These are phyloP conservation scores for Solanum pimpinellifolium DNA, from an alignment of 257 asterid genomes.

Conservation along the genomic window DNA sequence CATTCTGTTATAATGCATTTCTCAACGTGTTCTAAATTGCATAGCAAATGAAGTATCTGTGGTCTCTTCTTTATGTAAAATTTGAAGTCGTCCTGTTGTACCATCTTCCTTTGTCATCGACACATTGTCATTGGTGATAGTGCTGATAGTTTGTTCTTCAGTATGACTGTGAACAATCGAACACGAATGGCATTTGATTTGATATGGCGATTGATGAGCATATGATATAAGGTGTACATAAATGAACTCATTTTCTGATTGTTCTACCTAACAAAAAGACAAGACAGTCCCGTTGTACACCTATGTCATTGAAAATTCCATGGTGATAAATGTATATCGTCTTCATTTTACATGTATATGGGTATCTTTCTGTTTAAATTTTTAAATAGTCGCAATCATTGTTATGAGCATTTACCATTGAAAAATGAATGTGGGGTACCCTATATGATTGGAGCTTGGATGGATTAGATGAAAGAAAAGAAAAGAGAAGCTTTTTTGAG, in stretches of 20 bases:
- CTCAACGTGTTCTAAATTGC: background rate
- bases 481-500: background rate
- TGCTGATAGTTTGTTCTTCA: background rate
- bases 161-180: background rate
- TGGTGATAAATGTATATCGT: background rate
- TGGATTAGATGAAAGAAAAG: background rate
- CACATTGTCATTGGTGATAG: background rate
- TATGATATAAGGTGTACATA: background rate
- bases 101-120: background rate
- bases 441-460: conserved; percentile 2
- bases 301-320: background rate
- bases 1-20: background rate
- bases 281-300: background rate
- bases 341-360: background rate
- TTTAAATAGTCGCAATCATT: background rate
- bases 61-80: background rate
- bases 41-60: background rate
- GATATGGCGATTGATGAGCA: background rate
- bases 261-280: background rate
- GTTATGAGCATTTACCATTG: background rate
- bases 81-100: background rate
- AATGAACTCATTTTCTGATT: background rate
- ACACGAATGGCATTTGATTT: background rate
- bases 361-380: background rate
- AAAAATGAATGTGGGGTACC: conserved; percentile 2